A percentile compares a stretch with the other conserved stretches of the same genome.
These are phyloP conservation scores for Fraxinus sp. DNA, from an alignment of 305 asterid species.

Conservation along the genomic window DNA sequence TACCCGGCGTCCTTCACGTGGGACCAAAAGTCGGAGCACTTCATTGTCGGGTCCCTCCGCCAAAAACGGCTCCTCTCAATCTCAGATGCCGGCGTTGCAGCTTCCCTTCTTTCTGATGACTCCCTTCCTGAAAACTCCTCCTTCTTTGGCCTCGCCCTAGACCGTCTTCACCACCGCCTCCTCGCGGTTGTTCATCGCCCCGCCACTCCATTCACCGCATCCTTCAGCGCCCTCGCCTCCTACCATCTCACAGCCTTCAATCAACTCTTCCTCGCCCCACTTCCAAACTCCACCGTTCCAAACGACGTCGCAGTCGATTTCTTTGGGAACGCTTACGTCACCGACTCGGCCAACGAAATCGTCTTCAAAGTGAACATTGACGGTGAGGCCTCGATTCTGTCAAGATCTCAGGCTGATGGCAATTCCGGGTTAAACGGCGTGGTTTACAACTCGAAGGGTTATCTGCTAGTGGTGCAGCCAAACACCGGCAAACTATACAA, in stretches of 20 bases:
- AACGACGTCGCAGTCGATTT: constrained; percentile 69
- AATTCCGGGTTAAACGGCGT: constrained; percentile 66
- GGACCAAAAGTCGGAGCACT: constrained; percentile 78
- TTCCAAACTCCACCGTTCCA: constrained; percentile 39
- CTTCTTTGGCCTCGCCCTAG: constrained; percentile 60
- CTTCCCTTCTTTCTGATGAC: constrained; percentile 51
- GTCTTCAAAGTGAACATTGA: constrained; percentile 57
- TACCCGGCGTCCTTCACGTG: constrained; percentile 70
- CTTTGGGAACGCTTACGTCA: constrained; percentile 71
- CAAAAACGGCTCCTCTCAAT: constrained; percentile 52
- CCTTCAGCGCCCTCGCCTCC: constrained; percentile 56
- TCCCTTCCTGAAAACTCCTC: constrained; percentile 51
- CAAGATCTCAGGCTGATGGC: constrained; percentile 40
- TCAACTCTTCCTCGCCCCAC: constrained; percentile 50
- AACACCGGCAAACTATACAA: constrained; percentile 65
- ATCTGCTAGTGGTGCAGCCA: constrained; percentile 62
- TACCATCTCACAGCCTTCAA: constrained; percentile 52
- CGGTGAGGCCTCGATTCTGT: constrained; percentile 57
- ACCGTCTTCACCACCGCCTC: constrained; percentile 60
- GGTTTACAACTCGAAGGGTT: constrained; percentile 59
- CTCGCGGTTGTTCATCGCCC: constrained; percentile 60
- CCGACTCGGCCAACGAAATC: constrained; percentile 59
- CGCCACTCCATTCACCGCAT: constrained; percentile 29
- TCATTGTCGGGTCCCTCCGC: constrained; percentile 66
- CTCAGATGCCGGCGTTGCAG: constrained; percentile 74